These are phyloP conservation scores for Penicillium turbatum DNA, from an alignment of 495 filamentous ascomycete species.

Conservation along the genomic window DNA sequence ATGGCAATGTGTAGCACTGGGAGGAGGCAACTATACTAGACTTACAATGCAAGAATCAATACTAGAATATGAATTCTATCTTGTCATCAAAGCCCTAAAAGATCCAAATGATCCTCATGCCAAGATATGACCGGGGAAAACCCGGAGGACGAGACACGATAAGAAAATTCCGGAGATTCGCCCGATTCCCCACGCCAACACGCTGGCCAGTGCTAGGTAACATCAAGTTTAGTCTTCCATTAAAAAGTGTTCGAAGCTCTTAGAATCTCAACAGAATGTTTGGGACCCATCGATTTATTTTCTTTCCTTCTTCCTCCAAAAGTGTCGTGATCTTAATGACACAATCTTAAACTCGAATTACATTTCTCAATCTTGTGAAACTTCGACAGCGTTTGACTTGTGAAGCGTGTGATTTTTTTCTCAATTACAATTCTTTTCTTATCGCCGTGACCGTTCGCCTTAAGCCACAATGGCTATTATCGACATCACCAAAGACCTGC, in stretches of 20 bases:
- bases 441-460: neutral
- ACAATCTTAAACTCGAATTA: neutral
- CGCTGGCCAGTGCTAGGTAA: neutral
- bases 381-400: neutral
- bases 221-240: neutral
- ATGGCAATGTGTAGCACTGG: no score
- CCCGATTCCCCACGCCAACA: neutral
- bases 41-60: no score
- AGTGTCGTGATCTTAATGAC: constrained; percentile 1
- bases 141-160: neutral
- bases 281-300: neutral
- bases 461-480: constrained; percentile 46
- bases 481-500: constrained; percentile 59
- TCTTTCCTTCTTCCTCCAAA: neutral
- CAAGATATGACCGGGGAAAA: neutral
- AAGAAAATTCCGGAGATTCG: neutral
- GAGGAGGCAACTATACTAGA: no score
- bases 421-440: neutral
- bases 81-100: no score
- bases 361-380: no score
- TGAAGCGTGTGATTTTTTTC: neutral
- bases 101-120: no score
- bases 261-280: constrained; percentile 3
- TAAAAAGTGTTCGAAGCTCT: neutral
- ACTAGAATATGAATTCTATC: no score